These are phyloP conservation scores for Neonectria magnoliae DNA, from an alignment of 2,329 filamentous ascomycete species.

Conservation along the genomic window DNA sequence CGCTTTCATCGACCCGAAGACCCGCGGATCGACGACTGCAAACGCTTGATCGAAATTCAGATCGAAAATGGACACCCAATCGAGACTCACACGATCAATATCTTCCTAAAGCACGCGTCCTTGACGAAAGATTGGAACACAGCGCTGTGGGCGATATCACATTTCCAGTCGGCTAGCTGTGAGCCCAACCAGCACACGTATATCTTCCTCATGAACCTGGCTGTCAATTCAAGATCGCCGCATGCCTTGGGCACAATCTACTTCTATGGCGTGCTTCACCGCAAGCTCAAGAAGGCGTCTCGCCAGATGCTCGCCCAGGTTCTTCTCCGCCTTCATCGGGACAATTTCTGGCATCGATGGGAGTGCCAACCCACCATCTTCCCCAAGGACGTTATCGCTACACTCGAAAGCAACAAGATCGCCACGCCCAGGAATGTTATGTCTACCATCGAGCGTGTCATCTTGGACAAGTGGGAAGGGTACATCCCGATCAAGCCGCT, in stretches of 20 bases:
- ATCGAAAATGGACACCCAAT: conserved; percentile 38
- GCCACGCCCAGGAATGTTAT: conserved; percentile 33
- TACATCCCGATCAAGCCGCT: conserved; percentile 45
- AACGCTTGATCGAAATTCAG: conserved; percentile 40
- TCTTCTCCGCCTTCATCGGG: conserved; percentile 38
- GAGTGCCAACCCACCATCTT: conserved; percentile 42
- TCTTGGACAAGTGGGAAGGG: conserved; percentile 43
- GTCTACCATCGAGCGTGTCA: conserved; percentile 44
- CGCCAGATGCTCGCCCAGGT: conserved; percentile 40
- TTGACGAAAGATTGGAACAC: conserved; percentile 44
- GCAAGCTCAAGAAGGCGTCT: conserved; percentile 41
- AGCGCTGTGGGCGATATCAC: conserved; percentile 44
- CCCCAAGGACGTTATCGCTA: conserved; percentile 37
- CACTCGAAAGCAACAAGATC: conserved; percentile 34
- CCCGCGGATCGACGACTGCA: conserved; percentile 40
- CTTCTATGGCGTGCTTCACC: conserved; percentile 47
- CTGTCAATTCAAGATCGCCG: conserved; percentile 45
- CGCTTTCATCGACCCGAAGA: conserved; percentile 47
- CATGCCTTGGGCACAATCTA: conserved; percentile 45
- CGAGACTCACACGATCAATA: conserved; percentile 49
- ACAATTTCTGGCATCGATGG: conserved; percentile 41
- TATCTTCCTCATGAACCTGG: conserved; percentile 51
- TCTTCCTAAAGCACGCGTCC: conserved; percentile 48
- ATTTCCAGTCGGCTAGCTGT: conserved; percentile 31
- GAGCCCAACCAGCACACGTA: conserved; percentile 48